Evolutionary conservation across 2,329 filamentous ascomycete genomes (phyloP).

Genomic region (Akanthomyces lecanii): DNA sequence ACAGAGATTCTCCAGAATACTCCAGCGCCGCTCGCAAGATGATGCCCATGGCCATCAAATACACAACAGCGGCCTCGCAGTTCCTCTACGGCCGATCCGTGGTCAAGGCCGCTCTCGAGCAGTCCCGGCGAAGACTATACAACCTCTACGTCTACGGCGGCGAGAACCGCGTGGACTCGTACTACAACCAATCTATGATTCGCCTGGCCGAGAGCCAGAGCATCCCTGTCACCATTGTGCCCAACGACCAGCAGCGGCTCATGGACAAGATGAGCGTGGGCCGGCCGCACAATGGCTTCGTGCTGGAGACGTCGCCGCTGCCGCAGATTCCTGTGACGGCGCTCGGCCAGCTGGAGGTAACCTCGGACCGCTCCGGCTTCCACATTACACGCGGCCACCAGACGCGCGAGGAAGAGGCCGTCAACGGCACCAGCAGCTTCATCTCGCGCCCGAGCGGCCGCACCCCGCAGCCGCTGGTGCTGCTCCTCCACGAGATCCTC

Average conservation of each 20-base stretch:
- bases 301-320: conserved; percentile 82
- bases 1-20: neutral
- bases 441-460: conserved; percentile 28
- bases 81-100: conserved; percentile 84
- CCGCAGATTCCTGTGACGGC: conserved; percentile 64
- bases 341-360: conserved; percentile 47
- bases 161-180: conserved; percentile 48
- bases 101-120: conserved; percentile 71
- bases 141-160: conserved; percentile 73
- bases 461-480: conserved; percentile 60
- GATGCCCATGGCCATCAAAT: conserved; percentile 39
- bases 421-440: conserved; percentile 67
- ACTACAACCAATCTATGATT: conserved; percentile 41
- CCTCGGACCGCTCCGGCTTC: conserved; percentile 48
- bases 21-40: conserved; percentile 21
- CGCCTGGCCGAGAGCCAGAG: conserved; percentile 44
- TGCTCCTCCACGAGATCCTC: conserved; percentile 70
- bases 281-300: conserved; percentile 83
- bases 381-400: conserved; percentile 60
- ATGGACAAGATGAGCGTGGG: conserved; percentile 80
- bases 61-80: conserved; percentile 83
- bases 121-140: conserved; percentile 68
- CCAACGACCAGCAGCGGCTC: conserved; percentile 57
- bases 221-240: conserved; percentile 56
- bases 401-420: conserved; percentile 63